phyloP scores from a whole-genome alignment of 1,139 yeast genomes.

The Scheffersomyces insectosa region DNA sequence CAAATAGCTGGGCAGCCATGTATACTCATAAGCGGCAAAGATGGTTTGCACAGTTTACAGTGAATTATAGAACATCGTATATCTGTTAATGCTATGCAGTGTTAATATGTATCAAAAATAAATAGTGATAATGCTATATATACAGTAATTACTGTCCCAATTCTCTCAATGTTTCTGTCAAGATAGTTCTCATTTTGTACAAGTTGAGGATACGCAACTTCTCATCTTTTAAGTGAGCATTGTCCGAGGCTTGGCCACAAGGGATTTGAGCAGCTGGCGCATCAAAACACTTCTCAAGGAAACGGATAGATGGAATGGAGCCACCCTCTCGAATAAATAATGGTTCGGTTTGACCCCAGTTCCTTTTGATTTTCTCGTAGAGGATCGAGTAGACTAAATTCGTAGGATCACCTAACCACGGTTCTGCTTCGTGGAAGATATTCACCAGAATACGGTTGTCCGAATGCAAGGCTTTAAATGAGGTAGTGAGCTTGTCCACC shows the following conservation, averaged over 20 bases:
- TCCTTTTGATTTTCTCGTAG: constrained; percentile 54
- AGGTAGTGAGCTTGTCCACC: constrained; percentile 40
- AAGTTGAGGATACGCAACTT: constrained; percentile 77
- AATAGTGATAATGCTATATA: not conserved
- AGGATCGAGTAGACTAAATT: constrained; percentile 72
- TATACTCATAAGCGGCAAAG: no score
- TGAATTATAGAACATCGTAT: no score
- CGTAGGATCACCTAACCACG: constrained; percentile 90
- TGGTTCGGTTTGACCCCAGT: constrained; percentile 72
- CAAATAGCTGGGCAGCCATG: no score
- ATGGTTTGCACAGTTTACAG: no score
- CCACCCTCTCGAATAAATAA: constrained; percentile 94
- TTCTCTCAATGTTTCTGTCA: constrained; percentile 54
- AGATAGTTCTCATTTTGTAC: constrained; percentile 67
- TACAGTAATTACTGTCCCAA: constrained; percentile 20
- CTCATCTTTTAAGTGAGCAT: constrained; percentile 90
- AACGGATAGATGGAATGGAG: constrained; percentile 86
- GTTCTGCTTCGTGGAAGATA: constrained; percentile 84
- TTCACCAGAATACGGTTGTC: constrained; percentile 60
- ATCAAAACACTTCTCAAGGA: constrained; percentile 73
- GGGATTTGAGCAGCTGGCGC: constrained; percentile 97
- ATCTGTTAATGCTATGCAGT: no score
- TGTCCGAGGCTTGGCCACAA: constrained; percentile 93
- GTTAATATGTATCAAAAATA: no score
- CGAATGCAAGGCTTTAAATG: constrained; percentile 51